phyloP scores from a whole-genome alignment of 306 rosid species.

The Begonia fuchsioides region DNA sequence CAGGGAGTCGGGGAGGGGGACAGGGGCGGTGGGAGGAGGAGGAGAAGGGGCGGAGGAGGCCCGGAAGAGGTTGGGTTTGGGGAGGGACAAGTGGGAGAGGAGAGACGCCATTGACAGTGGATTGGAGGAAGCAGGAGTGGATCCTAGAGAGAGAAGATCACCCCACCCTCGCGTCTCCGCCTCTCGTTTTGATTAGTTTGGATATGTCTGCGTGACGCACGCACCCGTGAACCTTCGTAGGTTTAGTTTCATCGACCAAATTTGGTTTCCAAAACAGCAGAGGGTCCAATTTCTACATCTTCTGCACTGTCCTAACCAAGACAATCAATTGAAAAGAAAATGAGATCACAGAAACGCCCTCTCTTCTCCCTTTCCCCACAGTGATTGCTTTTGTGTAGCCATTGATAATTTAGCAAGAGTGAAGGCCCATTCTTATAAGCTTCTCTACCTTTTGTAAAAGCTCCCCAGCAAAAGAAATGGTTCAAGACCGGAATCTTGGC shows the following conservation, averaged over 20 bases:
- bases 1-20: conserved; percentile 38
- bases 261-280: too few species aligned
- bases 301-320: too few species aligned
- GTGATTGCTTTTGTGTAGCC: conserved; percentile 74
- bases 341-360: neutral
- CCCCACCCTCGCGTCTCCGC: conserved; percentile 12
- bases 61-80: conserved; percentile 38
- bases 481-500: conserved; percentile 87
- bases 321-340: neutral
- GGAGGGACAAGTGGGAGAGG: conserved; percentile 55
- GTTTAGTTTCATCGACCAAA: too few species aligned
- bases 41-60: conserved; percentile 29
- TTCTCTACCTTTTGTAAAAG: conserved; percentile 77
- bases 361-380: too few species aligned
- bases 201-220: conserved; percentile 2
- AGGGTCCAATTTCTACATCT: too few species aligned
- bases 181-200: conserved; percentile 12
- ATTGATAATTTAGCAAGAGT: conserved; percentile 86
- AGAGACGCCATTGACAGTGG: conserved; percentile 56
- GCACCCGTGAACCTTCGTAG: too few species aligned
- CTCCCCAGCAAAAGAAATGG: conserved; percentile 88
- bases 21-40: conserved; percentile 14
- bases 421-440: conserved; percentile 90
- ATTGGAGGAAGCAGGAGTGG: too few species aligned
- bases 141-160: conserved; percentile 32